Evolutionary conservation across 768 basidiomycete genomes (phyloP), one percentile per base, ranked within the genome.

Genomic region (Termitomyces sp.): DNA sequence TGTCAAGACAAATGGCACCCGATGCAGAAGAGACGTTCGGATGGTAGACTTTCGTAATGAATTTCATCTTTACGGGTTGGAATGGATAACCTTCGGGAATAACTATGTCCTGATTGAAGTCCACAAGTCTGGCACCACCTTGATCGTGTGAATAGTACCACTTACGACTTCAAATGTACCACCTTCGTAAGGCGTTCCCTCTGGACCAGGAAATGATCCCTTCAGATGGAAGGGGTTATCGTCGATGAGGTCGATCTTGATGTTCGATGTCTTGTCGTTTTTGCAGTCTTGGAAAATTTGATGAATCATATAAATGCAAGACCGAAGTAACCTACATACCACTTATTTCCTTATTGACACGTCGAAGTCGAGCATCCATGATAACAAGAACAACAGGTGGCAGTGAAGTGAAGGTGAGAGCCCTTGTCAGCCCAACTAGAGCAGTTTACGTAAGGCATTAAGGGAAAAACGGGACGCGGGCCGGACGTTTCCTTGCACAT

Each of bases 21-120:
- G 91, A 93, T 35, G 88, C 90, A 24, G 92, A 95, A 20, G 94
- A 96, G 42, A 98, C 80, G 67, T 98, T 98, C 3, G 95, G 95
- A 70, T 98, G 94, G 69, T 94, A 97, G 30, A 96, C 89, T 71
- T 94, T 94, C 38, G 95, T 98, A 60, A 96, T 86, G 74, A 98
- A 98, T 70, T 94, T 95, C 93, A 98, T 97, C 80, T 98, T 97
- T 54, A 95, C 88, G 0, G 96, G 94, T 68, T 94, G 90, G 71
- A 94, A 92, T 18, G 90, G 92, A 68, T 93, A 93, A 50, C 91
- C 84, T 45, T 94, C 92, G 8, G 94, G 94, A 64, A 98, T 92
- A 20, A 88, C 79, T 63, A 98, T 98, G 68, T 98, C 94, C 92
- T 93, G 65, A 63, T 54, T 32, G 38, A 48, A 55, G 22, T 22